Base-by-base conservation (phyloP, 2,329 filamentous ascomycete species). In the Camillea tinctor region DNA sequence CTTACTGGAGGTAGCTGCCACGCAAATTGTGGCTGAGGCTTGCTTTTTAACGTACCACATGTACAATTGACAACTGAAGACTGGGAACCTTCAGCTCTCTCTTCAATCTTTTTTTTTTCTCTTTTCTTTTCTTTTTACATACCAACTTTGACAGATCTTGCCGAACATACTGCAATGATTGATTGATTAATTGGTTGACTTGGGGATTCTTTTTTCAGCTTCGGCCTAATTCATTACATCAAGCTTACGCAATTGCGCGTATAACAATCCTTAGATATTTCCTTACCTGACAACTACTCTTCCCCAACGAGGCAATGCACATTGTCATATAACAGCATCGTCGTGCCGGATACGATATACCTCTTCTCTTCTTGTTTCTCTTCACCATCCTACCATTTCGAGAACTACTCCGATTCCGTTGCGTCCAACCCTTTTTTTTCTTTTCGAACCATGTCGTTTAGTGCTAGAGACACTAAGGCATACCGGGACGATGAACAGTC, bases 401-500 rank as follows among this genome's bases (percentile, higher is more conserved):
- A 20, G 21, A 44, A 11, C 13, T 9, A 23, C 50, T 21, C 4
- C 19, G 50, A 26, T 22, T 49, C n/a, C 36, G 22, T 54, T 51
- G 23, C 52, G 56, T 49, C 44, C 44, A 48, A 40, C 56, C 52
- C n/a, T n/a, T n/a, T n/a, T n/a, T n/a, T n/a, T n/a, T n/a, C n/a
- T 53, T 4, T 24, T 52, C 49, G 8, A 56, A 68, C 57, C 57
- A 80, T 80, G 77, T 69, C 78, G 40, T 73, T 75, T 55, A 65
- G 58, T 50, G 57, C 66, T 7, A 74, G 66, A 62, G 79, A 80
- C 61, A 77, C 73, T 6, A 65, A 77, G 52, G 66, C 75, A 54
- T 82, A 82, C 67, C 73, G 81, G 57, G 73, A 75, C 50, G 80
- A 83, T 72, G 79, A 77, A 54, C 78, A 75, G 66, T 65, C 71